Conservation (phyloP, 768 basidiomycete species). For the Suillus bovinus region DNA sequence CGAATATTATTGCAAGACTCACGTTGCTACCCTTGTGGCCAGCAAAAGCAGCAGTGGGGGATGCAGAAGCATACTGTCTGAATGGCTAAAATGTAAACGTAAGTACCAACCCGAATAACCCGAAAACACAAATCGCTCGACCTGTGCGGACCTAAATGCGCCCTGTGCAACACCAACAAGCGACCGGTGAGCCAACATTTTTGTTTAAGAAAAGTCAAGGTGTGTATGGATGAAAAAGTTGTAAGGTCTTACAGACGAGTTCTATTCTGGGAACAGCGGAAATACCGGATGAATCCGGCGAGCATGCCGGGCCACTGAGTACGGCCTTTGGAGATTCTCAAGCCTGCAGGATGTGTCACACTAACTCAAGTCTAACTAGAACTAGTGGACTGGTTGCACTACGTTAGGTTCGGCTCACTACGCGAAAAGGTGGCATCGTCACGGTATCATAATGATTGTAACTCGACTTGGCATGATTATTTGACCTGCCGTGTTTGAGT, state of each 20-base stretch:
- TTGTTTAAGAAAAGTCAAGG: constrained; percentile 26
- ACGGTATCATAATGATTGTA: not conserved
- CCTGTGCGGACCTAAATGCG: constrained; percentile 50
- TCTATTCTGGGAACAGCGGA: constrained; percentile 1
- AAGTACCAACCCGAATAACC: constrained; percentile 6
- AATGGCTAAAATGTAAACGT: constrained; percentile 40
- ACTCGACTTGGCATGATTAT: not conserved
- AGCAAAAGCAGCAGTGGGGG: constrained; percentile 88
- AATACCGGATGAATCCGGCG: constrained; percentile 6
- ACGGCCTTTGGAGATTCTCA: too few species aligned
- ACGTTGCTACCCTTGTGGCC: constrained; percentile 89
- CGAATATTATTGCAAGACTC: constrained; percentile 33
- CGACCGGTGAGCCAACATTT: constrained; percentile 63
- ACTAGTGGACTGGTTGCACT: not conserved
- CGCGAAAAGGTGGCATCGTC: too few species aligned
- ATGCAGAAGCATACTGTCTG: constrained; percentile 64
- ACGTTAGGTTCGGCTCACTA: not conserved
- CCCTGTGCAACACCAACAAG: constrained; percentile 57
- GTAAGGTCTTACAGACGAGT: constrained; percentile 6
- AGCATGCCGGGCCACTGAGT: too few species aligned
- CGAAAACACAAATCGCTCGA: constrained; percentile 27
- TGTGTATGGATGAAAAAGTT: constrained; percentile 18
- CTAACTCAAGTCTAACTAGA: not conserved
- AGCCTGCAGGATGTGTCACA: not conserved
- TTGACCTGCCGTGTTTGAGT: not conserved